A percentile compares a stretch with the other conserved stretches of the same genome.
Evolutionary conservation across 202 grass and related monocot species (phyloP).

Genomic region (Alloteropsis angusta): DNA sequence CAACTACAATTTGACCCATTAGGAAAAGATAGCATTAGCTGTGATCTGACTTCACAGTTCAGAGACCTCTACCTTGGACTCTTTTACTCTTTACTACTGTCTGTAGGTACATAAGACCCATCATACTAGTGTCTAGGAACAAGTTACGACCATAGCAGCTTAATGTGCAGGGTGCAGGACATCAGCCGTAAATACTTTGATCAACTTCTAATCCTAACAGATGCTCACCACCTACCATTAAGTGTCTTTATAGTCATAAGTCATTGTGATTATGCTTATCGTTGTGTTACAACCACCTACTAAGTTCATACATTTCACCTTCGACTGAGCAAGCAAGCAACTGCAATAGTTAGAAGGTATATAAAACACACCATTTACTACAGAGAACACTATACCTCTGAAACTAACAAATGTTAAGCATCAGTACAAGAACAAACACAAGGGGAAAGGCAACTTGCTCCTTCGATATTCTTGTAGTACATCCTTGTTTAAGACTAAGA

Average conservation of each 20-base stretch:
- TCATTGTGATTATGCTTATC: not conserved
- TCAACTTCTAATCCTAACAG: not conserved
- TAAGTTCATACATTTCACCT: not conserved
- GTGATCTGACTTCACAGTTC: slow-evolving; percentile 1
- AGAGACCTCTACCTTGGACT: not conserved
- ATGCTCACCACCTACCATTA: slow-evolving; percentile 2
- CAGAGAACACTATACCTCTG: not conserved
- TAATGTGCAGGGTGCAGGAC: not conserved
- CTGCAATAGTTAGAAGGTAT: slow-evolving; percentile 1
- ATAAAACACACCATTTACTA: not conserved
- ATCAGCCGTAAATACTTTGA: slow-evolving; percentile 3
- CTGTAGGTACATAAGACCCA: not conserved
- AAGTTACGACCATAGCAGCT: not conserved
- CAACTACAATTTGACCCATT: not conserved
- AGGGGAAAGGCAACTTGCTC: slow-evolving; percentile 10
- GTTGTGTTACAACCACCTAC: not conserved
- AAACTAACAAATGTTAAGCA: not conserved
- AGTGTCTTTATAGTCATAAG: not conserved
- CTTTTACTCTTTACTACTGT: not conserved
- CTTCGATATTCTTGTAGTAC: slow-evolving; percentile 14
- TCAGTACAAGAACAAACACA: not conserved
- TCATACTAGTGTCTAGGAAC: slow-evolving; percentile 5
- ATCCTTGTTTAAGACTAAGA: slow-evolving; percentile 23
- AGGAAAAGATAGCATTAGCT: slow-evolving; percentile 4
- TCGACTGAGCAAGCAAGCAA: not conserved